Base-by-base conservation (phyloP, 352 stramenopile species). In the Pythium pectinolyticum region DNA sequence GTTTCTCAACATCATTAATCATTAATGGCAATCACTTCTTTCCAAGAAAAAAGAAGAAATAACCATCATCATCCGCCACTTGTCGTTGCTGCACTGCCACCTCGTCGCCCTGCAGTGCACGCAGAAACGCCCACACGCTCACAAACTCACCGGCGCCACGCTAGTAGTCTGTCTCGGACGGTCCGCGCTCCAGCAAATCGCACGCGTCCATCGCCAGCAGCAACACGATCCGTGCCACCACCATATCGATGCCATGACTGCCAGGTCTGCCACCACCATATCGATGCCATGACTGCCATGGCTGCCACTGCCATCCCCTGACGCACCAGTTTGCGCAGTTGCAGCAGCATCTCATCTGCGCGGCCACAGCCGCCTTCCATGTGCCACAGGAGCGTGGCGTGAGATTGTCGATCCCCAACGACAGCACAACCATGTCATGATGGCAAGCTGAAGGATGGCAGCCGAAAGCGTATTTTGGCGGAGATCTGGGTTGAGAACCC, bases 331-430 rank as follows among this genome's bases (percentile, higher is more conserved):
- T 28, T 15, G 17, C 8, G 20, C 2, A 62, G 31, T 14, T 62
- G n/a, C 35, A 46, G 37, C 1, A 64, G 46, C 4, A 64, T 64
- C 34, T 41, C 28, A 11, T 48, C 7, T 17, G 43, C 24, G 2
- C 57, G 41, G 35, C n/a, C n/a, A n/a, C n/a, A n/a, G n/a, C n/a
- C n/a, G n/a, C n/a, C 19, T 10, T 17, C 25, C 14, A 17, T 6
- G 27, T 57, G 30, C 67, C 71, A 78, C 40, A 78, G 3, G 11
- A 24, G 35, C 2, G 61, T 30, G 14, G 71, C 71, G n/a, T n/a
- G n/a, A n/a, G n/a, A n/a, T n/a, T n/a, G n/a, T n/a, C n/a, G n/a
- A n/a, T n/a, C n/a, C n/a, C n/a, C n/a, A n/a, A n/a, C n/a, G n/a
- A n/a, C n/a, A n/a, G n/a, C n/a, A n/a, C n/a, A n/a, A n/a, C n/a